phyloP scores from a whole-genome alignment of 768 basidiomycete species.

The Pisolithus tinctorius region DNA sequence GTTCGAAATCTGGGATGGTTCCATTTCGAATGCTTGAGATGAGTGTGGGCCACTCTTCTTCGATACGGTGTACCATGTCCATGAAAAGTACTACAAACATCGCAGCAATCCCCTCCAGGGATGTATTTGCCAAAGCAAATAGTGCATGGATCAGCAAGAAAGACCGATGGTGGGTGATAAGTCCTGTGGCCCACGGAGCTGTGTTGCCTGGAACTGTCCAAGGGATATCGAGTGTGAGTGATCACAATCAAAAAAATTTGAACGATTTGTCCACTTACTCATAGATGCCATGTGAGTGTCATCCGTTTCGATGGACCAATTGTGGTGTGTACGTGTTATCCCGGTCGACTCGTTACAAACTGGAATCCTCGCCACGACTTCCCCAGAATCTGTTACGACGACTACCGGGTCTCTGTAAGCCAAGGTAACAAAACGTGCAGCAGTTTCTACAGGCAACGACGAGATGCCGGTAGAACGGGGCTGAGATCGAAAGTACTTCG shows the following conservation, averaged over 20 bases:
- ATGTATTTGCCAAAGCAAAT: constrained; percentile 9
- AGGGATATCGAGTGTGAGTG: constrained; percentile 2
- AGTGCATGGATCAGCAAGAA: constrained; percentile 12
- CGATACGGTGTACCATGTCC: constrained; percentile 6
- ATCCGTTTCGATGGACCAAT: no score
- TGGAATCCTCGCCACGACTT: constrained; percentile 5
- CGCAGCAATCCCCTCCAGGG: constrained; percentile 4
- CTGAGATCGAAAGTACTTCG: no score
- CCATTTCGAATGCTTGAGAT: constrained; percentile 7
- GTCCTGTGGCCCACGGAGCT: constrained; percentile 5
- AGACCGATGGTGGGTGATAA: constrained; percentile 8
- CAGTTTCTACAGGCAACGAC: no score
- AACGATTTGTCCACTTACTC: neutral
- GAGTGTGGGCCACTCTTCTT: constrained; percentile 7
- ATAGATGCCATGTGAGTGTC: neutral
- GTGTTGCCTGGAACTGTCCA: neutral
- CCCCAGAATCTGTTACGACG: no score
- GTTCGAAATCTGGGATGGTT: constrained; percentile 9
- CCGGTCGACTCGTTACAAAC: constrained; percentile 1
- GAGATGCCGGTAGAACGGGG: no score
- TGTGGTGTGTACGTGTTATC: neutral
- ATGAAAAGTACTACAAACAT: constrained; percentile 6
- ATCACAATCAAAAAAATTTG: constrained; percentile 4
- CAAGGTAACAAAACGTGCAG: neutral
- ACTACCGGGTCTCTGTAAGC: no score